Conservation (phyloP, 2,329 filamentous ascomycete species). For the Colletotrichum gloeosporioides region DNA sequence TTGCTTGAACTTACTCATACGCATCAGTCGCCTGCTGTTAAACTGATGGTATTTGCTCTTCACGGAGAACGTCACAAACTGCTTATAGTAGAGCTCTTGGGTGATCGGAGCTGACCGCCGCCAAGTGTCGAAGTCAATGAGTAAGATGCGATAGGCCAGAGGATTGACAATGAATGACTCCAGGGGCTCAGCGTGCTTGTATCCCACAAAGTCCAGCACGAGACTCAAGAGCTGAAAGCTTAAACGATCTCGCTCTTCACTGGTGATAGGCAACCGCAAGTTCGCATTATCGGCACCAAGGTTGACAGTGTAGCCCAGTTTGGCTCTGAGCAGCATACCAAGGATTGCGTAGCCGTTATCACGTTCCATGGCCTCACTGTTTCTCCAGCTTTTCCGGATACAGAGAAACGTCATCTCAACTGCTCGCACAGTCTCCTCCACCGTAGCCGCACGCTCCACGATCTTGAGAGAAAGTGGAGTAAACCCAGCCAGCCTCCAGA, state of each 20-base stretch:
- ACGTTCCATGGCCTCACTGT: slow-evolving; percentile 97
- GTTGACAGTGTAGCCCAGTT: slow-evolving; percentile 64
- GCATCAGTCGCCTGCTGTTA: slow-evolving; percentile 82
- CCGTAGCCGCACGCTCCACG: slow-evolving; percentile 75
- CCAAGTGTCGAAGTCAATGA: slow-evolving; percentile 96
- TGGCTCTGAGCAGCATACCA: slow-evolving; percentile 81
- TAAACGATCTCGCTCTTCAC: slow-evolving; percentile 59
- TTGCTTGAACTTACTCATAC: slow-evolving; percentile 75
- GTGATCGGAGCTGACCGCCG: slow-evolving; percentile 77
- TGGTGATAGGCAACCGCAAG: slow-evolving; percentile 49
- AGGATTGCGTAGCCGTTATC: slow-evolving; percentile 93
- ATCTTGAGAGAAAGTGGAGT: slow-evolving; percentile 84
- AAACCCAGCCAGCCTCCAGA: slow-evolving; percentile 93
- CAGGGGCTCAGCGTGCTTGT: slow-evolving; percentile 78
- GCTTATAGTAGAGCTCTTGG: slow-evolving; percentile 89
- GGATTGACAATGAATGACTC: slow-evolving; percentile 96
- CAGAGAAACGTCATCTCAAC: slow-evolving; percentile 86
- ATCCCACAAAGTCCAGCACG: slow-evolving; percentile 87
- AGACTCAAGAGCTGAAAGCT: slow-evolving; percentile 73
- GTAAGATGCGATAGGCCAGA: slow-evolving; percentile 86
- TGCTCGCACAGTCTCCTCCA: slow-evolving; percentile 75
- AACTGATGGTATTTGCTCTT: slow-evolving; percentile 92
- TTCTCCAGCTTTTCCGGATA: slow-evolving; percentile 91
- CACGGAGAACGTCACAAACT: slow-evolving; percentile 88
- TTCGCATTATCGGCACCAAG: slow-evolving; percentile 28